Evolutionary conservation across 768 basidiomycete genomes (phyloP).

Genomic region (Naganishia friedmannii): DNA sequence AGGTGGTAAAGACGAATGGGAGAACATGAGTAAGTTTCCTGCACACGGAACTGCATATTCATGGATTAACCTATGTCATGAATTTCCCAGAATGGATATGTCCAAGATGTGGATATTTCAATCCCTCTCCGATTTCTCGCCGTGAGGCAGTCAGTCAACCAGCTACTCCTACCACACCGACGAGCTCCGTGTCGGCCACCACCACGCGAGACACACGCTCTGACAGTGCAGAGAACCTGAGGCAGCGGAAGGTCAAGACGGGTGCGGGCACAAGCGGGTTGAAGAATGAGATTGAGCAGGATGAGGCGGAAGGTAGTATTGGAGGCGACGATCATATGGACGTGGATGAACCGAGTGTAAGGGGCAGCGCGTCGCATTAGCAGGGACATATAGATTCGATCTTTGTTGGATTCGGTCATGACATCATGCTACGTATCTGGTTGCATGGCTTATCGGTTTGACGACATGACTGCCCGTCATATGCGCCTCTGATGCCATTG

Average conservation of each 20-base stretch:
- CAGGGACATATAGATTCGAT: background rate
- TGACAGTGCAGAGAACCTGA: background rate
- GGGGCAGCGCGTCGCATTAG: background rate
- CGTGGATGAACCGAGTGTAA: constrained; percentile 5
- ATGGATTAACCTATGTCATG: background rate
- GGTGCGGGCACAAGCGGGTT: constrained; percentile 3
- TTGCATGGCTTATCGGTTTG: too few species aligned
- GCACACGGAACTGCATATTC: background rate
- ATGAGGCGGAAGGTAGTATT: background rate
- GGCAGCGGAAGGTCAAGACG: constrained; percentile 20
- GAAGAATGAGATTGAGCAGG: constrained; percentile 7
- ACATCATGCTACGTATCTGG: too few species aligned
- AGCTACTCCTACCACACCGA: constrained; percentile 2
- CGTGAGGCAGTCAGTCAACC: background rate
- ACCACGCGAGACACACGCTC: too few species aligned
- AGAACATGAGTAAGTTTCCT: constrained; percentile 46
- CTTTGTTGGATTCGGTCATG: background rate
- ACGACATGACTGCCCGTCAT: too few species aligned
- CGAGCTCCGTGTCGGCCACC: background rate
- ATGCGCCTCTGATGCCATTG: too few species aligned
- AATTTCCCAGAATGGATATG: constrained; percentile 8
- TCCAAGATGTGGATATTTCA: constrained; percentile 14
- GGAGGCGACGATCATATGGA: constrained; percentile 19
- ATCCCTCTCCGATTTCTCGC: constrained; percentile 11
- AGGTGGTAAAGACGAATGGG: constrained; percentile 49